phyloP scores from a whole-genome alignment of 129 eudicot species.

The Rutidosis leptorrhynchoides region DNA sequence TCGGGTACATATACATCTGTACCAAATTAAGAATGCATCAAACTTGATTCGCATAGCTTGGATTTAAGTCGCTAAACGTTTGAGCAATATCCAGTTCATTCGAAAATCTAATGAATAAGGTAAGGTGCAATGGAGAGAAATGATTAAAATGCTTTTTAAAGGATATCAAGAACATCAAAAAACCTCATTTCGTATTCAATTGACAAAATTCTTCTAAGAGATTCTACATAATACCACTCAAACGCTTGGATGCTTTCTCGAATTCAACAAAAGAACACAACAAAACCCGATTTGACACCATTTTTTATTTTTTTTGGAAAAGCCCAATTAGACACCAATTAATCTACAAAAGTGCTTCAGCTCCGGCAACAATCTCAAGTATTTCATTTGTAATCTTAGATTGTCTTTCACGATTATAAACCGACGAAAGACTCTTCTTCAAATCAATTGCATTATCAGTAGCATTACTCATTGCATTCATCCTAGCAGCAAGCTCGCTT shows the following conservation, averaged over 20 bases:
- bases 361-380: conserved; percentile 78
- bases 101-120: not conserved
- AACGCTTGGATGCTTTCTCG: not conserved
- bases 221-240: not conserved
- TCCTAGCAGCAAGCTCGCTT: conserved; percentile 84
- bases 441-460: conserved; percentile 72
- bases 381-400: conserved; percentile 74
- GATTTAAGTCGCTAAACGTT: no score
- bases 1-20: conserved; percentile 10
- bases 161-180: not conserved
- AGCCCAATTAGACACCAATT: conserved; percentile 3
- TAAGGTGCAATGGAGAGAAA: not conserved
- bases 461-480: conserved; percentile 87
- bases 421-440: conserved; percentile 45
- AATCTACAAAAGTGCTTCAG: conserved; percentile 52
- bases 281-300: conserved; percentile 2
- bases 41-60: not conserved
- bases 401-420: conserved; percentile 72
- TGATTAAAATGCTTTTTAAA: not conserved
- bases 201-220: not conserved
- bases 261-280: conserved; percentile 6
- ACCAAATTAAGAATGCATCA: not conserved
- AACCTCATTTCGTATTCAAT: conserved; percentile 7
- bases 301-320: no score
- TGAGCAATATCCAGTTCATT: not conserved